Evolutionary conservation across 2,329 filamentous ascomycete species (phyloP).

Genomic region (Epichloe gansuensis): DNA sequence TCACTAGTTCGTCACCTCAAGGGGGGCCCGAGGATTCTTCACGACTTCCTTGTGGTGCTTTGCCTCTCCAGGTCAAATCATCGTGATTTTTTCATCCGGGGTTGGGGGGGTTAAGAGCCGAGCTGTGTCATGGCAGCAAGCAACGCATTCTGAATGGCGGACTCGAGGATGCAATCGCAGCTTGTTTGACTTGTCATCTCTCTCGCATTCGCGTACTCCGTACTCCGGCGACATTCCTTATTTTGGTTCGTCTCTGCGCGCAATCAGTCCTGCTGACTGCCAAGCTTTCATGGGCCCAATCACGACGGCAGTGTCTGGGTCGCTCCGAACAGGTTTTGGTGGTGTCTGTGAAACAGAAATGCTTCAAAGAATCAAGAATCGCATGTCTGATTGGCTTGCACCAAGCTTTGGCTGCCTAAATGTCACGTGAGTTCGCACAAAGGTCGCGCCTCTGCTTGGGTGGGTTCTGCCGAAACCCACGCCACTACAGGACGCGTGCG

Average conservation of each 20-base stretch:
- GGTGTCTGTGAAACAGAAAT: not conserved
- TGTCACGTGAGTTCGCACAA: conserved; percentile 25
- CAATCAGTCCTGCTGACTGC: not conserved
- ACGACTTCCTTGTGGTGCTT: no score
- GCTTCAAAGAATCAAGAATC: not conserved
- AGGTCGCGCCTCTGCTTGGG: conserved; percentile 16
- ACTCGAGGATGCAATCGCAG: no score
- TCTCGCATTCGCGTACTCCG: no score
- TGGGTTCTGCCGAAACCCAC: not conserved
- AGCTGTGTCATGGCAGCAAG: no score
- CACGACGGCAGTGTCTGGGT: not conserved
- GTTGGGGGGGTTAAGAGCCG: no score
- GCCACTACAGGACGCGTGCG: conserved; percentile 11
- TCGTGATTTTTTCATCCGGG: no score
- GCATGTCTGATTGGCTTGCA: not conserved
- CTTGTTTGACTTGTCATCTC: no score
- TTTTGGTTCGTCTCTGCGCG: not conserved
- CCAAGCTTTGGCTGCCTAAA: conserved; percentile 19
- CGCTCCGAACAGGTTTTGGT: not conserved
- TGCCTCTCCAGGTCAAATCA: no score
- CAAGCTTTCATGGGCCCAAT: not conserved
- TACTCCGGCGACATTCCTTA: not conserved
- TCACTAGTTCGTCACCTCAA: no score
- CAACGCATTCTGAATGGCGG: no score
- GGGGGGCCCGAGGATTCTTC: no score